A percentile compares a stretch with the other conserved stretches of the same genome.
These are phyloP conservation scores for Botrytis fragariae DNA, from an alignment of 2,329 filamentous ascomycete genomes.

Conservation along the genomic window DNA sequence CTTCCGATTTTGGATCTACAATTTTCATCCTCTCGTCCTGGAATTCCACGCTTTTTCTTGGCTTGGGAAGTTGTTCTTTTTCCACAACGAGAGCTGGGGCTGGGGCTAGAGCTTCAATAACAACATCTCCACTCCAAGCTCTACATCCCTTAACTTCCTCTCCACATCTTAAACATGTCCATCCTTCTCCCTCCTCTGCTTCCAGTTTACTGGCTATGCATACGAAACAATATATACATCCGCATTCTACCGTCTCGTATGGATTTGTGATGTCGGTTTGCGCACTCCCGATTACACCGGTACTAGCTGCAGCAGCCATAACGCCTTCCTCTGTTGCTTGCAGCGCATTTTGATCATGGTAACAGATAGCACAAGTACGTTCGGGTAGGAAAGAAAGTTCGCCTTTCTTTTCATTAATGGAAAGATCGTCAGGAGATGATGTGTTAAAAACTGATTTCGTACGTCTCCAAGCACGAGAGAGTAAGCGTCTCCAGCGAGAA, in stretches of 20 bases:
- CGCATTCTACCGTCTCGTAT: conserved; percentile 86
- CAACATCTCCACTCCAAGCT: conserved; percentile 88
- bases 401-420: conserved; percentile 56
- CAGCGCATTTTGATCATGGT: conserved; percentile 81
- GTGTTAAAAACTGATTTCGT: conserved; percentile 51
- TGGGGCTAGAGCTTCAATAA: conserved; percentile 51
- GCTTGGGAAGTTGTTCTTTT: not conserved
- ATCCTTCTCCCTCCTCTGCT: conserved; percentile 90
- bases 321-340: conserved; percentile 72
- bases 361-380: conserved; percentile 94
- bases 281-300: conserved; percentile 79
- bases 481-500: conserved; percentile 85
- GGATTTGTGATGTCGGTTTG: conserved; percentile 95
- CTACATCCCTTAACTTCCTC: conserved; percentile 79
- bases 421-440: conserved; percentile 36
- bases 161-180: conserved; percentile 86
- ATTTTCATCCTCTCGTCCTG: not conserved
- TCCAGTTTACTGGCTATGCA: conserved; percentile 89
- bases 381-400: conserved; percentile 86
- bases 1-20: not conserved
- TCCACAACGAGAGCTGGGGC: not conserved
- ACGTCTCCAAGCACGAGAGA: conserved; percentile 82
- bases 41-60: conserved; percentile 10
- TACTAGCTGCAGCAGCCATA: conserved; percentile 63
- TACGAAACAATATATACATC: conserved; percentile 93